A percentile compares a stretch with the other conserved stretches of the same genome.
Evolutionary conservation across 305 asterid species (phyloP).

Genomic region (Solanum chacoense): DNA sequence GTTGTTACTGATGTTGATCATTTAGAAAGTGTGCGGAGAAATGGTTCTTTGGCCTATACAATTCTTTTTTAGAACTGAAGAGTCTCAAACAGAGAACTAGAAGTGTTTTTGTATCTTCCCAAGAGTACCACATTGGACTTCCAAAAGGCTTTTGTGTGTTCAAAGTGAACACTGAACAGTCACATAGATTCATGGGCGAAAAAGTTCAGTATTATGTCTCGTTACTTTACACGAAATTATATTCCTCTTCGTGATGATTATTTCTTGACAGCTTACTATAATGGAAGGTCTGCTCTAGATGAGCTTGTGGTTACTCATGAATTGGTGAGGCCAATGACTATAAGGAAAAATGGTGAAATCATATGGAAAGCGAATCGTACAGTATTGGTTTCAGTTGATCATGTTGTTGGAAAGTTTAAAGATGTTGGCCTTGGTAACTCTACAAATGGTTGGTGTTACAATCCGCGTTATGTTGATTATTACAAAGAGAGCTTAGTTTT

Average conservation of each 20-base stretch:
- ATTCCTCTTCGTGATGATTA: too few relatives aligned
- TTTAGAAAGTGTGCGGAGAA: not conserved
- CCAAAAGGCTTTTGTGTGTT: not conserved
- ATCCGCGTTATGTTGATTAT: not conserved
- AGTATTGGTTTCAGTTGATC: constrained; percentile 17
- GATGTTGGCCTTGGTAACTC: constrained; percentile 23
- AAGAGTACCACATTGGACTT: not conserved
- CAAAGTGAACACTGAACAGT: not conserved
- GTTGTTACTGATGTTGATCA: not conserved
- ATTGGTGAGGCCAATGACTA: constrained; percentile 21
- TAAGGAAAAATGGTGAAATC: constrained; percentile 24
- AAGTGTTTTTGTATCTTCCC: not conserved
- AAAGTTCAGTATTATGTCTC: constrained; percentile 7
- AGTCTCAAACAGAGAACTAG: not conserved
- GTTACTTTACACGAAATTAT: not conserved
- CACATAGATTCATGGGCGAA: constrained; percentile 29
- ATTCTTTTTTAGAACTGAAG: not conserved
- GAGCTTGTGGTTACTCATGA: constrained; percentile 12
- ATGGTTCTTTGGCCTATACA: not conserved
- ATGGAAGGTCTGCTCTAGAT: not conserved
- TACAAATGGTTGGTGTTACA: not conserved
- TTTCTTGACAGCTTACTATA: not conserved
- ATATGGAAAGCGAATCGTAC: constrained; percentile 18
- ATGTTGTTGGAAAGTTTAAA: constrained; percentile 5
- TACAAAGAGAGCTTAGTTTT: not conserved